A percentile compares a stretch with the other conserved stretches of the same genome.
phyloP scores from a whole-genome alignment of 1,284 basidiomycete species.

The Cystobasidium sp. region DNA sequence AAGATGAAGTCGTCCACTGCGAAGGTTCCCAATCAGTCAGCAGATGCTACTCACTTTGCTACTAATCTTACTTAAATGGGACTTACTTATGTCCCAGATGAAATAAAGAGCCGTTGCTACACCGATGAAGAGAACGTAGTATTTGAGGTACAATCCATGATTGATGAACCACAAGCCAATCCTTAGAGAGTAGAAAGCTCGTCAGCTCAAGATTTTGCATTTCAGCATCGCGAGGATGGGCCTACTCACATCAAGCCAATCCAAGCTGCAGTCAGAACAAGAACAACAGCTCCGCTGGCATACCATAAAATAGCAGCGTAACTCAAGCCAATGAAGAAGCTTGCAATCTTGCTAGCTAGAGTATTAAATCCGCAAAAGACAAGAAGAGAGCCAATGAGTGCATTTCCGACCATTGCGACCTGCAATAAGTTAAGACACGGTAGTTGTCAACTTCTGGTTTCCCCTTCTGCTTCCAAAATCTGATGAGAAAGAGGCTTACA shows the following conservation, averaged over 20 bases:
- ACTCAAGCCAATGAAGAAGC: slow-evolving; percentile 78
- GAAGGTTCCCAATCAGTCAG: neutral
- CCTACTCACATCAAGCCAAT: slow-evolving; percentile 62
- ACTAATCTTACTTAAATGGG: neutral
- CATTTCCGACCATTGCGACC: slow-evolving; percentile 40
- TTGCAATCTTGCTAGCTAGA: slow-evolving; percentile 87
- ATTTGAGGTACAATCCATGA: slow-evolving; percentile 68
- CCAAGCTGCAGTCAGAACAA: slow-evolving; percentile 27
- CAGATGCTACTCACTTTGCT: neutral
- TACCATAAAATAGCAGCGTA: slow-evolving; percentile 69
- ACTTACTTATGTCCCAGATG: slow-evolving; percentile 68
- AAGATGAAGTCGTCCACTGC: slow-evolving; percentile 45
- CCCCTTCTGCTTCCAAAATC: neutral
- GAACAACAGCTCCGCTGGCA: slow-evolving; percentile 18
- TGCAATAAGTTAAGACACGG: neutral
- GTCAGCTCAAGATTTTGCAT: neutral
- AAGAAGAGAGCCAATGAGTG: slow-evolving; percentile 80
- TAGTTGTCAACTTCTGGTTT: neutral
- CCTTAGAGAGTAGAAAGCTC: neutral
- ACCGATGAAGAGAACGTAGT: slow-evolving; percentile 80
- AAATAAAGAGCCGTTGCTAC: slow-evolving; percentile 90
- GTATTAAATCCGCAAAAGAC: slow-evolving; percentile 92
- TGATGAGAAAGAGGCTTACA: neutral
- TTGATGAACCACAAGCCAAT: slow-evolving; percentile 79
- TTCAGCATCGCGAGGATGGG: neutral